Evolutionary conservation across 306 rosid genomes (phyloP).

Genomic region (Prinsepia uniflora): DNA sequence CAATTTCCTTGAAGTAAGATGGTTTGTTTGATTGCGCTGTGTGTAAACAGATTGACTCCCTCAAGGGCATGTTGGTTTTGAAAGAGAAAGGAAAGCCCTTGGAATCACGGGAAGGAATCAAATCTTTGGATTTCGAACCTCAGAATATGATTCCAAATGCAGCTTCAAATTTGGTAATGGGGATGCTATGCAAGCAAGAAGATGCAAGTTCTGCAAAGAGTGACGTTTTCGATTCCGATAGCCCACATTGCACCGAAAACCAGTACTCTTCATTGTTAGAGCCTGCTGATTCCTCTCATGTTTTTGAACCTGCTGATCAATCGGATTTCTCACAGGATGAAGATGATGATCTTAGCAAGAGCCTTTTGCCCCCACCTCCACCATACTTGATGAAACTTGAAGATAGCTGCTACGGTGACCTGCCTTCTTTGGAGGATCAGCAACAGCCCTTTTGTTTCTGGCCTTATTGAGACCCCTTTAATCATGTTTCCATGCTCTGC

Average conservation of each 20-base stretch:
- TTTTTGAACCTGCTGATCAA: slow-evolving; percentile 47
- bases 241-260: slow-evolving; percentile 57
- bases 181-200: slow-evolving; percentile 56
- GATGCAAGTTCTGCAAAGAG: slow-evolving; percentile 80
- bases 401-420: slow-evolving; percentile 42
- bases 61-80: slow-evolving; percentile 41
- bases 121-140: slow-evolving; percentile 37
- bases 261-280: slow-evolving; percentile 44
- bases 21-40: not conserved
- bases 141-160: slow-evolving; percentile 32
- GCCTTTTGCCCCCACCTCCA: slow-evolving; percentile 30
- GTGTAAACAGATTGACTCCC: slow-evolving; percentile 49
- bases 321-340: slow-evolving; percentile 79
- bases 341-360: slow-evolving; percentile 49
- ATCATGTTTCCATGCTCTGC: not conserved
- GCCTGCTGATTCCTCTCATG: slow-evolving; percentile 57
- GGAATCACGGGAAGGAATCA: slow-evolving; percentile 31
- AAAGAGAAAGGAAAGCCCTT: slow-evolving; percentile 41
- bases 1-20: not conserved
- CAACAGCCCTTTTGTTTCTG: not conserved
- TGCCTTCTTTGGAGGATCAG: slow-evolving; percentile 17
- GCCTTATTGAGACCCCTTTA: not conserved
- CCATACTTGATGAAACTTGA: slow-evolving; percentile 45
- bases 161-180: slow-evolving; percentile 37
- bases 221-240: slow-evolving; percentile 65